phyloP scores from a whole-genome alignment of 179 eudicot genomes.

The Beta lomatogona region DNA sequence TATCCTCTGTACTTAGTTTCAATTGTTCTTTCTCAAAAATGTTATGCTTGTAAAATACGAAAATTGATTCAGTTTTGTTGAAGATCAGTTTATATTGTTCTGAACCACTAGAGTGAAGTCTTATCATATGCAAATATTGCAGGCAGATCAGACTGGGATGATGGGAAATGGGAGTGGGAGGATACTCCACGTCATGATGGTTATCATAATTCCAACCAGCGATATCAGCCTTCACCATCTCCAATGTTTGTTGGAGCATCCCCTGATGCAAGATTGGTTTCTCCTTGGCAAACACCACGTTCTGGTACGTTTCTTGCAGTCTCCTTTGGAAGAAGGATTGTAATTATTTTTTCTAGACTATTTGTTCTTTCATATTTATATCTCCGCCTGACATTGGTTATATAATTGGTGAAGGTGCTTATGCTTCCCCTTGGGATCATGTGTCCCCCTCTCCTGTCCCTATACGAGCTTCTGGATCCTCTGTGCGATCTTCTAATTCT shows the following conservation, averaged over 20 bases:
- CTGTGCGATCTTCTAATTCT: constrained; percentile 67
- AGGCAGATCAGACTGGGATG: constrained; percentile 98
- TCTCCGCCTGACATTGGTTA: not conserved
- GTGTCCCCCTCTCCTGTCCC: constrained; percentile 87
- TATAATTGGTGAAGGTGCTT: constrained; percentile 35
- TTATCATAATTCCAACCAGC: constrained; percentile 51
- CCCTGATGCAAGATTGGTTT: constrained; percentile 94
- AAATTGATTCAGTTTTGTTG: too few relatives aligned
- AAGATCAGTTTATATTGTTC: too few relatives aligned
- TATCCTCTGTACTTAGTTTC: not conserved
- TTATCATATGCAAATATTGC: constrained; percentile 19
- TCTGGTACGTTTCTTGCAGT: constrained; percentile 42
- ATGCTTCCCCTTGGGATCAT: constrained; percentile 92
- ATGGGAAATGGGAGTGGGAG: constrained; percentile 98
- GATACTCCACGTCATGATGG: constrained; percentile 82
- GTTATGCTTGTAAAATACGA: too few relatives aligned
- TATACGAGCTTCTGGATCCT: constrained; percentile 88
- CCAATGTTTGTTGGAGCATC: constrained; percentile 90
- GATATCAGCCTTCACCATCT: constrained; percentile 75
- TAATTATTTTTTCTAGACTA: not conserved
- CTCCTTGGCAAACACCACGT: constrained; percentile 91
- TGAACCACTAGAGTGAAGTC: not conserved
- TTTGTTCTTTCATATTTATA: not conserved
- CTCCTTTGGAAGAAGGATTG: constrained; percentile 3
- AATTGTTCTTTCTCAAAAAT: too few relatives aligned